Base-by-base conservation (phyloP, 495 filamentous ascomycete genomes). In the Hypoxylon lenormandii region DNA sequence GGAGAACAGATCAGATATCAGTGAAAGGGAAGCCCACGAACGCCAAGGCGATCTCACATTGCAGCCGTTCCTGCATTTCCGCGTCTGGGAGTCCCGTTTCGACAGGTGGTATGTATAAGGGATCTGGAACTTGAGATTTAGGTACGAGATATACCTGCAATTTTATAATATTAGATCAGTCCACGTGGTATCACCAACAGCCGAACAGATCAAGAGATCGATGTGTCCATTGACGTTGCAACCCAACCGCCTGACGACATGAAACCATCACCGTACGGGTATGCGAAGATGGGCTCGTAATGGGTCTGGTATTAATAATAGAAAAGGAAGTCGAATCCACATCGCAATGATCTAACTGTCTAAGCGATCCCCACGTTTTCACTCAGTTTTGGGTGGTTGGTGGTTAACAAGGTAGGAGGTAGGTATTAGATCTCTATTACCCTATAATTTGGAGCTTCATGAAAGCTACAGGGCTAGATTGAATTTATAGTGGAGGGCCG, bases 11-110 rank as follows among this genome's bases (percentile, higher is more conserved):
- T n/a, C 18, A 33, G 15, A 15, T 21, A 26, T 26, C 42, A 38
- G 22, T 50, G 48, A 43, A n/a, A 28, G 36, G 22, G 46, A 28
- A 30, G 38, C 46, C 50, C 23, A 18, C 6, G 16, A 38, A 40
- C 54, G 62, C 61, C 56, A 62, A 71, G 60, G 53, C 33, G 68
- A 65, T 70, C 67, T 65, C 43, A 52, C 51, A 65, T 70, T 48
- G 61, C 60, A 64, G 59, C 45, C 40, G 66, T 70, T 70, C 66
- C 66, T 64, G 66, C 66, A 60, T 60, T 40, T 48, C 60, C 60
- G 66, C 60, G 55, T 60, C 46, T 47, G 19, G n/a, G 18, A 63
- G 60, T 64, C 40, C 42, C 60, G 47, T 50, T 64, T 64, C 22
- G 23, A 55, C 43, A 43, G 49, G 55, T 18, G n/a, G n/a, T n/a